phyloP scores from a whole-genome alignment of 768 basidiomycete species.

The Auriscalpium orientale region DNA sequence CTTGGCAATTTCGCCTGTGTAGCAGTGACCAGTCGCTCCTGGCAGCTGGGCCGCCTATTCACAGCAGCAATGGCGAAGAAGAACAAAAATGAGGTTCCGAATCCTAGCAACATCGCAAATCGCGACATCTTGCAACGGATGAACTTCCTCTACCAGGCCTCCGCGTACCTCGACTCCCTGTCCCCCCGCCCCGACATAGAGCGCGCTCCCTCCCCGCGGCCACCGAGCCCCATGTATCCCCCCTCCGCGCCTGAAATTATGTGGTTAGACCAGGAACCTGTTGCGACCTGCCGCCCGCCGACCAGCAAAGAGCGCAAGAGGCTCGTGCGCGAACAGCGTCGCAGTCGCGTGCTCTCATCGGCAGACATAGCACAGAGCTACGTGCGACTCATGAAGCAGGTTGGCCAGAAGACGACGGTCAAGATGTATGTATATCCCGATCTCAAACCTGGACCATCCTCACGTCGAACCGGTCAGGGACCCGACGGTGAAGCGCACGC shows the following conservation, averaged over 20 bases:
- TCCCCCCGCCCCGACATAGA: constrained; percentile 4
- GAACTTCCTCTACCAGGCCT: constrained; percentile 82
- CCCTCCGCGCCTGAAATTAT: background rate
- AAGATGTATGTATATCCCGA: constrained; percentile 49
- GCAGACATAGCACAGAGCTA: constrained; percentile 60
- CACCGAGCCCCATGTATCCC: background rate
- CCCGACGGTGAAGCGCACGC: constrained; percentile 71
- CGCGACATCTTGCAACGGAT: constrained; percentile 76
- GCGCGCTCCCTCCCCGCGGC: background rate
- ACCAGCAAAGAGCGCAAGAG: background rate
- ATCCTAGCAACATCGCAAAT: constrained; percentile 50
- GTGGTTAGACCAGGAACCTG: too few species aligned
- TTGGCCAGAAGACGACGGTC: constrained; percentile 71
- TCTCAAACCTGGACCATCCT: background rate
- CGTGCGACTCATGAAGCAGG: constrained; percentile 54
- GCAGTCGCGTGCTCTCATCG: constrained; percentile 23
- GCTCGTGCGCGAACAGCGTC: constrained; percentile 6
- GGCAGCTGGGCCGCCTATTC: background rate
- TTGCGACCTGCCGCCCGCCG: background rate
- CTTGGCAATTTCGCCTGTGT: too few species aligned
- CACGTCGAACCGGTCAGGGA: constrained; percentile 40
- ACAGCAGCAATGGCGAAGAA: constrained; percentile 57
- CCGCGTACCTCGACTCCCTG: constrained; percentile 47
- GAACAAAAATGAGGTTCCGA: constrained; percentile 44
- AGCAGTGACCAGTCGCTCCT: too few species aligned